Conservation (phyloP, 1,284 basidiomycete species). For the Ustilago nuda region DNA sequence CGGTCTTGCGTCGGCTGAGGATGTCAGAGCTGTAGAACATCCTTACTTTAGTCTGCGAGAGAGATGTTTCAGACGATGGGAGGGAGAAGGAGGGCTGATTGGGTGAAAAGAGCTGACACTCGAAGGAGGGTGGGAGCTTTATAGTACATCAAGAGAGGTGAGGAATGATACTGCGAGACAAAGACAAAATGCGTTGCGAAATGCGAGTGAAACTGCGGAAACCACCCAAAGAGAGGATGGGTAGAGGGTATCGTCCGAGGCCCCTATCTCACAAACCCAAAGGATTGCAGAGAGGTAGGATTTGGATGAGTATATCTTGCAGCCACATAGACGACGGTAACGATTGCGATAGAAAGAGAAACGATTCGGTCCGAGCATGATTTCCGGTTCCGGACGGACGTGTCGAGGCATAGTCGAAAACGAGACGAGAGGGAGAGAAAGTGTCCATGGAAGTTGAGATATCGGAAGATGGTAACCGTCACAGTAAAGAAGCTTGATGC, state of each 20-base stretch:
- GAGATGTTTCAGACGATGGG: neutral
- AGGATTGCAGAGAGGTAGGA: neutral
- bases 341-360: neutral
- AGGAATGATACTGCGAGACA: neutral
- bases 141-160: conserved; percentile 4
- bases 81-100: neutral
- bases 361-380: conserved; percentile 1
- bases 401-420: neutral
- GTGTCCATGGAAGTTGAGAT: conserved; percentile 8
- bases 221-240: neutral
- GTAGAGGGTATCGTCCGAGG: conserved; percentile 30
- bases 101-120: conserved; percentile 3
- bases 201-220: conserved; percentile 25
- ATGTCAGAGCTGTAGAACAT: conserved; percentile 63
- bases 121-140: neutral
- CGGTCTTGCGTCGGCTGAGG: conserved; percentile 44
- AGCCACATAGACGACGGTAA: conserved; percentile 6
- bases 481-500: conserved; percentile 1
- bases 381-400: conserved; percentile 3
- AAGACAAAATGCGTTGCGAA: neutral
- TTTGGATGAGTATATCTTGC: conserved; percentile 34
- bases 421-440: neutral
- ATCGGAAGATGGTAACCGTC: neutral
- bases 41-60: neutral
- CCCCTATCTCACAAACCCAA: neutral